Evolutionary conservation across 176 grass and related monocot genomes (phyloP), one percentile per base, ranked within the genome.

Genomic region (Hordeum marinum): DNA sequence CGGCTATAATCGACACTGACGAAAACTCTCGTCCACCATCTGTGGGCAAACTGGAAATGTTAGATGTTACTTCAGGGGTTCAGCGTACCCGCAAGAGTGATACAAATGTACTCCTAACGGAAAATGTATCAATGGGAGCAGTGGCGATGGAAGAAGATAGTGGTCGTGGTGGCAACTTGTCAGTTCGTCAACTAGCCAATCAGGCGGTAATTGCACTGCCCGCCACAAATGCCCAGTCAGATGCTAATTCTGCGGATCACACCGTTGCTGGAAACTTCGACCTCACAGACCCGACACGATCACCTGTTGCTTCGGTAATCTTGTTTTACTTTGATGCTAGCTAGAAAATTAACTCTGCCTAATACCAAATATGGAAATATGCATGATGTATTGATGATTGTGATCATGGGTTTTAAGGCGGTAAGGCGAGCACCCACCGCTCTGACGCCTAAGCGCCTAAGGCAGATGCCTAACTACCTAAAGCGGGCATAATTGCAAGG

Each of bases 251-350:
- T 74, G 80, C 83, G 79, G 83, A 82, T 62, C 68, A 41, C 63
- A 36, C 14, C 68, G 37, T 81, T 84, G 52, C 32, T 70, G 80
- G 58, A 40, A 92, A 64, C 72, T 84, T 82, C 17, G 72, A 86
- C 59, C 76, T 48, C 40, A 52, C 84, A 71, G 73, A 75, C 50
- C 79, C 85, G 64, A 58, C 67, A 65, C 61, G 68, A 35, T 78
- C 86, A 59, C 84, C 86, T 74, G 58, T 84, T 62, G 77, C 90
- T 90, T 78, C 45, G 88, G 93, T 95, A 90, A 90, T 83, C 85
- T 68, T 29, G 3, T 80, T 73, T 29, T 67, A 35, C 48, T 83
- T 86, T 36, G 2, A 79, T 78, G 23, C 76, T 79, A 57, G 5
- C 54, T 83, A 66, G 21, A 62, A 63, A 66, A 83, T 24, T 90